Evolutionary conservation across 2,329 filamentous ascomycete genomes (phyloP), one percentile per base, ranked within the genome.

Genomic region (Grosmannia serpens): DNA sequence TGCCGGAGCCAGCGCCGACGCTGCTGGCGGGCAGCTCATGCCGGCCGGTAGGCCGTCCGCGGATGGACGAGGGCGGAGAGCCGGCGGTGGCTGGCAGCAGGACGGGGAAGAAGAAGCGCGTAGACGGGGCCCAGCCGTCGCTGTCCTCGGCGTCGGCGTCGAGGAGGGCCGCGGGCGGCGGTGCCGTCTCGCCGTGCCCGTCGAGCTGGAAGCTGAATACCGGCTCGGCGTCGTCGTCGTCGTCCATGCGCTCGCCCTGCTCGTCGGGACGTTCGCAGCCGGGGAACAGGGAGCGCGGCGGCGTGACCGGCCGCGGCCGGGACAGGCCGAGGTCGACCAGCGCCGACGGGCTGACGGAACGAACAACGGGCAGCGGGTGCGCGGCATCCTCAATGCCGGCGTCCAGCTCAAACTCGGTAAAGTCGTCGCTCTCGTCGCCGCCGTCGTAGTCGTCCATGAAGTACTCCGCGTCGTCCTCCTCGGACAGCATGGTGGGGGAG

Each of bases 261-360:
- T 71, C 70, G 29, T 75, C 73, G 3, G 72, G 20, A 4, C 9
- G 15, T 4, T 22, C 44, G 13, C 20, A n/a, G 22, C 46, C 10
- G 46, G 10, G 7, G 13, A 20, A n/a, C 15, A 8, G 8, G 9
- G 69, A 71, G 57, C 61, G 66, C 55, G 67, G 70, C 26, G 75
- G 69, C 67, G 75, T 78, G 60, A 74, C 72, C 4, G 62, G 74
- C 8, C 70, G 68, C 4, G 67, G 66, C 46, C 65, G 70, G 6
- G 75, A 68, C 65, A 76, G 78, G 62, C 71, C 71, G 26, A 68
- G 67, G 58, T 74, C 77, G 27, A 75, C 76, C 35, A 83, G 77
- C 33, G 73, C 79, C 0, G 80, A 83, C 2, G 80, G 80, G 65
- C 79, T 82, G 60, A 83, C 75, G 63, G 77, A 82, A 61, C 80